Conservation (phyloP, 192 early-diverging fungal genomes). For the Umbelopsis vinacea region DNA sequence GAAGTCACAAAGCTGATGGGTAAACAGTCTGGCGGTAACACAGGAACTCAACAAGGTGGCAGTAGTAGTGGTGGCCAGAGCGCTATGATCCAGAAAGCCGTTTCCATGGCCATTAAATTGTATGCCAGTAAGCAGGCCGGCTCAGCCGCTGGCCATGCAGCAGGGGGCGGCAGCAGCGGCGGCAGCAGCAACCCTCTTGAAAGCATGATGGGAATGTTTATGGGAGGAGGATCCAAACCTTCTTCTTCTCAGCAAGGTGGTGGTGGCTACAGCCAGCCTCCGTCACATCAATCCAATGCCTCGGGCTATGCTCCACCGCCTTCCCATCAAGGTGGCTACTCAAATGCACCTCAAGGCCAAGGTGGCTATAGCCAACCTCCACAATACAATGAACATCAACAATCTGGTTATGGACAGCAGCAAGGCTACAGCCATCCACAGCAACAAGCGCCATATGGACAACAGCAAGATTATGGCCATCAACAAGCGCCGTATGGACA, state of each 20-base stretch:
- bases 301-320: constrained; percentile 8
- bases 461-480: background rate
- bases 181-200: constrained; percentile 1
- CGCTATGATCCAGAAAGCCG: constrained; percentile 9
- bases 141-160: background rate
- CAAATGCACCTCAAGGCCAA: background rate
- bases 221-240: background rate
- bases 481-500: background rate
- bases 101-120: constrained; percentile 14
- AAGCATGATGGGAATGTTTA: background rate
- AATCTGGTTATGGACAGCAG: background rate
- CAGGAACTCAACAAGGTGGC: background rate
- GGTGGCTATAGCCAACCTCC: background rate
- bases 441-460: background rate
- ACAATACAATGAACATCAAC: background rate
- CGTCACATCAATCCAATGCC: background rate
- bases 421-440: background rate
- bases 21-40: background rate
- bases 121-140: constrained; percentile 13
- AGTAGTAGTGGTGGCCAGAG: constrained; percentile 4
- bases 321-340: background rate
- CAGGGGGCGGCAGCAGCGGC: background rate
- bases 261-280: background rate
- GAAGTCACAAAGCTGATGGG: constrained; percentile 15
- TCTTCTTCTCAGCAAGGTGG: background rate